Base-by-base conservation (phyloP, 352 stramenopile species). In the Thraustochytrium sp. region DNA sequence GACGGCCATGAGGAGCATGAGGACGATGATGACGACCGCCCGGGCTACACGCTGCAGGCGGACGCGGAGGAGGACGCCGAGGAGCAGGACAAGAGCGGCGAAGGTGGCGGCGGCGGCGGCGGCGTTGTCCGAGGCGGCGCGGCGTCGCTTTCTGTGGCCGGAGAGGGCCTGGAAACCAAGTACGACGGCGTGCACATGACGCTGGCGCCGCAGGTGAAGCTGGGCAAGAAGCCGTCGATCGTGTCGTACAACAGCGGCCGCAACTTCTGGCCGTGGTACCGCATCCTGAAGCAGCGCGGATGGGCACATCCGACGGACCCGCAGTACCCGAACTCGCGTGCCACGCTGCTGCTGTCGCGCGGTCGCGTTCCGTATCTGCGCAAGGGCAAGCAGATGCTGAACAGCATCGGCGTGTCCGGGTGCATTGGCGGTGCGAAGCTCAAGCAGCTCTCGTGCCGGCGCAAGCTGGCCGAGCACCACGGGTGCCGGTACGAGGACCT, bases 351-450 rank as follows among this genome's bases (percentile, higher is more conserved):
- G 4, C 23, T 84, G 29, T 76, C 75, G 13, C 53, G 49, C 13
- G 75, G 75, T 16, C 4, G 18, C n/a, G 61, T 84, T 23, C 75
- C 75, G 1, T 31, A 21, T 21, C 29, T 84, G 11, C 76, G 38
- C 18, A n/a, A 85, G 36, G 61, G 61, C 59, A 84, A 84, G 37
- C 55, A 84, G 84, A 84, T 84, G 55, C 55, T 84, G 8, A 84
- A 84, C 61, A 76, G 55, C 38, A 84, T 84, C 34, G 75, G 75
- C 29, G 44, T 84, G 5, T 76, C 55, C 16, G 75, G 75, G 21
- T 84, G 75, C 61, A 84, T 84, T 84, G 75, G 75, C 23, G 75
- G 75, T 23, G 38, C 55, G 1, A 84, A 84, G 44, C 29, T 73
- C 21, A 42, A 62, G 38, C 75, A 84, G 36, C 59, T 84, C 16